phyloP scores from a whole-genome alignment of 768 basidiomycete species.

The Suillus hirtellus region DNA sequence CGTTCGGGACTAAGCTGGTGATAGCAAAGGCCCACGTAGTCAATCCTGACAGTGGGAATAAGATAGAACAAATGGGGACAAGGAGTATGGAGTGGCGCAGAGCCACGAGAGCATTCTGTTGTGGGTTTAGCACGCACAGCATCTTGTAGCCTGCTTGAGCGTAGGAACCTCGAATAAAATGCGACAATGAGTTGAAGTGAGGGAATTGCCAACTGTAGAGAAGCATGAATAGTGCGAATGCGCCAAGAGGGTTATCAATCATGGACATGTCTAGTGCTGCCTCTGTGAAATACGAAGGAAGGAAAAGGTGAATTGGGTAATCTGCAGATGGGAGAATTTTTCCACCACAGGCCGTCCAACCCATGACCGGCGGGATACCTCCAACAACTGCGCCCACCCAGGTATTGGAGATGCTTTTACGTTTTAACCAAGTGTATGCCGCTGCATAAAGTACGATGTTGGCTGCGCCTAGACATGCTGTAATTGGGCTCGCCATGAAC shows the following conservation, averaged over 20 bases:
- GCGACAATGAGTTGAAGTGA: slow-evolving; percentile 93
- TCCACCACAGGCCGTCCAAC: slow-evolving; percentile 95
- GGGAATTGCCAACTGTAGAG: slow-evolving; percentile 99
- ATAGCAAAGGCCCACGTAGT: slow-evolving; percentile 91
- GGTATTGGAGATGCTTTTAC: slow-evolving; percentile 80
- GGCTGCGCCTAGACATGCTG: slow-evolving; percentile 76
- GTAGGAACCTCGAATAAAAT: slow-evolving; percentile 84
- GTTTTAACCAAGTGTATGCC: slow-evolving; percentile 90
- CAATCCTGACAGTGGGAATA: slow-evolving; percentile 86
- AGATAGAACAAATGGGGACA: slow-evolving; percentile 72
- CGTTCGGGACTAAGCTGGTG: slow-evolving; percentile 76
- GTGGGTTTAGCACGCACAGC: slow-evolving; percentile 79
- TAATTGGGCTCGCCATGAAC: slow-evolving; percentile 82
- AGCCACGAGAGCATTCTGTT: slow-evolving; percentile 81
- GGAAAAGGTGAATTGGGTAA: slow-evolving; percentile 59
- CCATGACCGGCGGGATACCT: slow-evolving; percentile 92
- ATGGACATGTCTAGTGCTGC: slow-evolving; percentile 44
- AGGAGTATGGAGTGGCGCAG: slow-evolving; percentile 81
- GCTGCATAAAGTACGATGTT: slow-evolving; percentile 92
- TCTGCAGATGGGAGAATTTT: slow-evolving; percentile 63
- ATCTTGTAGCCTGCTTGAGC: slow-evolving; percentile 93
- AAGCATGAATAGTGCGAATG: slow-evolving; percentile 77
- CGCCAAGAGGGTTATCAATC: slow-evolving; percentile 79
- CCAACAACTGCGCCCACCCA: slow-evolving; percentile 96
- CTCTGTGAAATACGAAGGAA: slow-evolving; percentile 58